Base-by-base conservation (phyloP, 1,284 basidiomycete species). In the Naganishia cerealis region DNA sequence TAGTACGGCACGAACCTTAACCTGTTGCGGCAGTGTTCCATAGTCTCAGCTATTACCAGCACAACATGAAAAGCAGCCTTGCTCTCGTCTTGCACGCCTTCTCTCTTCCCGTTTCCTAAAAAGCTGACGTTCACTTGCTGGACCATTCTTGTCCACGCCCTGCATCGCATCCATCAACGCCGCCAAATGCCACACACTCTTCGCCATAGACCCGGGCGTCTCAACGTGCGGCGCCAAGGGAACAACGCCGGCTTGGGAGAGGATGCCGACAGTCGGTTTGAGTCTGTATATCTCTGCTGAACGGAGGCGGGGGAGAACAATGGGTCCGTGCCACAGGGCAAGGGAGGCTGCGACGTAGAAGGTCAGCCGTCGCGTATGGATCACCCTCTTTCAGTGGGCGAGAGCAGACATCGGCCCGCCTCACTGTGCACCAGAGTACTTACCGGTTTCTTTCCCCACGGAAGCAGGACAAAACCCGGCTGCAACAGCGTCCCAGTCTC, bases 391-490 rank as follows among this genome's bases (percentile, higher is more conserved):
- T 6, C 29, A 33, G 29, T 33, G 29, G 29, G 29, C 33, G 18
- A 10, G 38, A 3, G 8, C 3, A 26, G 29, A 12, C 21, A 33
- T 55, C 29, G 33, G 29, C 29, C 6, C 53, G 7, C 26, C 53
- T 4, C 12, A 21, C 8, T 9, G 18, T 18, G 9, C 21, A 26
- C 18, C 7, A 55, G 18, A 10, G 5, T 9, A 18, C 55, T 33
- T 8, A 66, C 65, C 65, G 26, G 66, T 59, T n/a, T 67, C 66
- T 13, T 57, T 67, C 6, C 43, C 66, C 5, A 59, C 38, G 3
- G 57, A 59, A 15, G 66, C 66, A 7, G 66, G 56, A 43, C 66
- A 59, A 33, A 67, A 53, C 33, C 66, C 66, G 13, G 66, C 66
- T 15, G 66, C 57, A 15, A 67, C 66, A 1, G 57, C 33, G n/a